phyloP scores from a whole-genome alignment of 1,284 basidiomycete species.

The Sanghuangporus sanghuang region DNA sequence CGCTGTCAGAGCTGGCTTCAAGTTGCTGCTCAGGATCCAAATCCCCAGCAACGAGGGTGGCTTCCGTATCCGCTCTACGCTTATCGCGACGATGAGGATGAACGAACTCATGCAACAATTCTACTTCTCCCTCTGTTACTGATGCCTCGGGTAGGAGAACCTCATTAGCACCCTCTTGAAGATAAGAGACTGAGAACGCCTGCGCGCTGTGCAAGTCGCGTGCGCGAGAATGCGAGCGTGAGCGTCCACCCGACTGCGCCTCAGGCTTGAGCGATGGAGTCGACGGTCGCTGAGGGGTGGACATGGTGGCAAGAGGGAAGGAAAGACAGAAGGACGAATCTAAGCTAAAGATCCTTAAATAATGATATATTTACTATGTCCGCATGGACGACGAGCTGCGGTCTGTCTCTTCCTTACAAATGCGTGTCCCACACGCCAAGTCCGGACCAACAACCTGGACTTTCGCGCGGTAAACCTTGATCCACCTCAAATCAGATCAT shows the following conservation, averaged over 20 bases:
- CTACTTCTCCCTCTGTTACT: slow-evolving; percentile 40
- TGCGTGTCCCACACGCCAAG: too few relatives aligned
- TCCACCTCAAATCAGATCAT: too few relatives aligned
- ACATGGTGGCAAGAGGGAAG: neutral
- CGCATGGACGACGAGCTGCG: neutral
- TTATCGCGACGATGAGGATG: slow-evolving; percentile 33
- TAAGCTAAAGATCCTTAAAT: neutral
- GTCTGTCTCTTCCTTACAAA: neutral
- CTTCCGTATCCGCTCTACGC: slow-evolving; percentile 6
- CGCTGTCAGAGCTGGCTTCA: slow-evolving; percentile 13
- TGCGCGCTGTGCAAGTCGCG: slow-evolving; percentile 22
- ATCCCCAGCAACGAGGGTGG: slow-evolving; percentile 6
- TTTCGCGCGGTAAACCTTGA: too few relatives aligned
- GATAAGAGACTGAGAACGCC: slow-evolving; percentile 21
- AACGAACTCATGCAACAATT: slow-evolving; percentile 43
- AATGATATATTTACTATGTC: neutral
- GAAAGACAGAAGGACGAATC: neutral
- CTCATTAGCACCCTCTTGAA: slow-evolving; percentile 32
- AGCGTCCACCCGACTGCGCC: neutral
- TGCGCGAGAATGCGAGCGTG: slow-evolving; percentile 22
- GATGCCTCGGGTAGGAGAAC: slow-evolving; percentile 40
- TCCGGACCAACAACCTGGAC: too few relatives aligned
- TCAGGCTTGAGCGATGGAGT: neutral
- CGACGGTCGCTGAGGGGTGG: neutral
- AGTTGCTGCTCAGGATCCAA: slow-evolving; percentile 19